Evolutionary conservation across 2,329 filamentous ascomycete species (phyloP), one percentile per base, ranked within the genome.

Genomic region (Fusarium pseudograminearum): DNA sequence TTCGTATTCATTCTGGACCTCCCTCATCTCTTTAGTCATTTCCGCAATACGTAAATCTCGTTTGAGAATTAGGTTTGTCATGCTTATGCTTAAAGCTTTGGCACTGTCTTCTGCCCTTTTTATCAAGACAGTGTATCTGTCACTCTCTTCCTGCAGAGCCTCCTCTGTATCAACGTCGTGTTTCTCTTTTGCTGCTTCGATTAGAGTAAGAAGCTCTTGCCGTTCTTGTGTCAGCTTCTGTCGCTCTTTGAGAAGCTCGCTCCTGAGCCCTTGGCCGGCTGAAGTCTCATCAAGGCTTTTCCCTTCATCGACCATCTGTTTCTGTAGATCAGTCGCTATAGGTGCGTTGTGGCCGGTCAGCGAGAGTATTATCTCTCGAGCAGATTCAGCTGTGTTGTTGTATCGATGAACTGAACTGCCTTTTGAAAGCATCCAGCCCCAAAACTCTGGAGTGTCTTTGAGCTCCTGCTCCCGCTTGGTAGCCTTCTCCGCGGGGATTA

Each of bases 401-500:
- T 70, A 57, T 30, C 52, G 51, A 20, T 55, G n/a, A 30, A 56
- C 41, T 5, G 36, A 20, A 31, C 57, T 63, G 4, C 67, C 65
- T 15, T 68, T 46, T 3, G n/a, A 3, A 2, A 65, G 14, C 65
- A 70, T 68, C 55, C 61, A 61, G 6, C 67, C 67, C 67, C 67
- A 70, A 16, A 68, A 68, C 5, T 57, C 61, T 0, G 36, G 12
- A 4, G 55, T 66, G 1, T 60, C 30, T 20, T 38, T 61, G 7
- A 70, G 44, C 31, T 68, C 61, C 26, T 20, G 14, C 16, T 68
- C 61, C 16, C 62, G 28, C 10, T n/a, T 34, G 2, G 10, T 18
- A 3, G 45, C 65, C 4, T 50, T 41, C 4, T 53, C n/a, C 4
- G 1, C 1, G 0, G 55, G 44, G 5, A 46, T 22, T 8, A 41